Evolutionary conservation across 2,329 filamentous ascomycete species (phyloP), one percentile per base, ranked within the genome.

Genomic region (Penicillium sp.): DNA sequence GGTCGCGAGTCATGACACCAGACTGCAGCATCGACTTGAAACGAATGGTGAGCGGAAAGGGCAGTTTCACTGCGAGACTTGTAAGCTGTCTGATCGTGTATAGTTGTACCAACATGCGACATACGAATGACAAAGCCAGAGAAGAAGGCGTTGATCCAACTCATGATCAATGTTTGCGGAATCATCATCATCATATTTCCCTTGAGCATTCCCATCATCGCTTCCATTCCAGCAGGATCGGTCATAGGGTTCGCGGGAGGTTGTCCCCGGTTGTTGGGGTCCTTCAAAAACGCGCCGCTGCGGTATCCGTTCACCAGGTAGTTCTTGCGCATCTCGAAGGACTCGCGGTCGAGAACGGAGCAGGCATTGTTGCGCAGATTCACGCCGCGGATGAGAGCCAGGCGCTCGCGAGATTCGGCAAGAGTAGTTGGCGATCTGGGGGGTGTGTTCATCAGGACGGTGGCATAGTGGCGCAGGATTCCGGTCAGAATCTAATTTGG

Each of bases 181-280:
- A 99, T 89, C 77, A 99, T 97, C 93, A 97, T 99, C 57, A 93
- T 92, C 88, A 99, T 95, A 69, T 99, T 95, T 50, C 91, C 91
- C 81, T 99, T 99, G 89, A 99, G 95, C 89, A 95, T 95, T 60
- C 93, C 92, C 93, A 99, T 99, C 93, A 99, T 99, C 60, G 91
- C 92, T 68, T 99, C 95, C 93, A 99, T 99, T 50, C 89, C 89
- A 40, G 87, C 87, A 18, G 95, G 95, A 70, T 99, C 93, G 10
- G 87, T 88, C 82, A 99, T 90, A 3, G 93, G 93, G 73, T 97
- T 99, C 31, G 89, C 83, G 16, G 90, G 86, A 3, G 90, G 87
- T 73, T 96, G 88, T 44, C 91, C 91, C 66, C 87, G 85, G 64
- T 79, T 82, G 46, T 93, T 88, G 1, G 90, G 91, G 56, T 95